These are phyloP conservation scores for Vitis hybrid DNA, from an alignment of 177 flowering plant species.

Conservation along the genomic window DNA sequence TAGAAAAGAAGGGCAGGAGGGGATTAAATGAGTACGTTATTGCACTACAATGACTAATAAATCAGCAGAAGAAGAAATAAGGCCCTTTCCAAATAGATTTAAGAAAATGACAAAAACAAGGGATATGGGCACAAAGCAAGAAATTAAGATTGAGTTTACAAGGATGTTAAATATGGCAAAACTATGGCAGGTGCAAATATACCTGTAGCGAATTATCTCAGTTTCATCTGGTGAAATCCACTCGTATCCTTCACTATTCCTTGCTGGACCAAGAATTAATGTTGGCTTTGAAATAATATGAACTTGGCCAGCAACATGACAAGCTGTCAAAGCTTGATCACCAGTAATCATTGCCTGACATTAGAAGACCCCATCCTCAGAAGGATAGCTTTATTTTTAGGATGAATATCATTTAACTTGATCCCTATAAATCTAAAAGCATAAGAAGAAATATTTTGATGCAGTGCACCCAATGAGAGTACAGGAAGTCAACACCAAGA, in stretches of 20 bases:
- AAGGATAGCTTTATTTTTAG: background rate
- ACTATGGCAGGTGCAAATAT: background rate
- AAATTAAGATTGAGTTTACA: background rate
- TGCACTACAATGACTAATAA: background rate
- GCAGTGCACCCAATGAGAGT: too few species aligned
- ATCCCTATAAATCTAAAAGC: background rate
- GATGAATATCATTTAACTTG: background rate
- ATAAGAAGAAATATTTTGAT: background rate
- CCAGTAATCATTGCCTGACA: slow-evolving; percentile 95
- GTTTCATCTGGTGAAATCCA: slow-evolving; percentile 95
- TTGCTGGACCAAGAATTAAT: slow-evolving; percentile 58
- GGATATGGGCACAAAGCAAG: background rate
- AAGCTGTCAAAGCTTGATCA: slow-evolving; percentile 97
- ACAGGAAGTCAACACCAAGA: too few species aligned
- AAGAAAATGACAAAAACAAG: too few species aligned
- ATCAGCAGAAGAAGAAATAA: background rate
- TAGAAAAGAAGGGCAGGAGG: background rate
- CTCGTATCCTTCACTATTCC: slow-evolving; percentile 41
- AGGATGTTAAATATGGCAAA: background rate
- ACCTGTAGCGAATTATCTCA: slow-evolving; percentile 55
- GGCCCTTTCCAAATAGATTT: too few species aligned
- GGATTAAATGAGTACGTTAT: too few species aligned
- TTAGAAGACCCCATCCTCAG: background rate
- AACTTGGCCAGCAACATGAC: slow-evolving; percentile 97
- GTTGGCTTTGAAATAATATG: slow-evolving; percentile 81